Evolutionary conservation across 148 eudicot species (phyloP).

Genomic region (Tetragonia tetragonoides): DNA sequence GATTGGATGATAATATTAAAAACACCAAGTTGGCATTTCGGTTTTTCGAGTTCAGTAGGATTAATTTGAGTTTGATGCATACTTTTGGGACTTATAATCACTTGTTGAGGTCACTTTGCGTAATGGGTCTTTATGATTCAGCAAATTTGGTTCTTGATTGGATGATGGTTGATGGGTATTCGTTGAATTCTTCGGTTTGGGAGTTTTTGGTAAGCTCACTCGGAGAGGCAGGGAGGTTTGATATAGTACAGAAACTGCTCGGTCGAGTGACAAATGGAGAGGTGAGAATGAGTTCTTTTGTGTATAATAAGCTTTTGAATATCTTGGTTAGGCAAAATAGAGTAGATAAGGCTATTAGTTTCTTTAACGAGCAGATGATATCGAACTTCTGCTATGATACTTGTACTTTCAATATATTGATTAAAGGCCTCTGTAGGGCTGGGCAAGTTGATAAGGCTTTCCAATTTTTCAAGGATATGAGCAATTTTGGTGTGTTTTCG

Average conservation of each 20-base stretch:
- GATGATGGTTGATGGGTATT: conserved; percentile 63
- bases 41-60: conserved; percentile 52
- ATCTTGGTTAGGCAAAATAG: conserved; percentile 45
- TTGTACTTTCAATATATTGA: conserved; percentile 66
- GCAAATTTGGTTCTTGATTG: conserved; percentile 55
- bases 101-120: conserved; percentile 59
- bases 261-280: conserved; percentile 29
- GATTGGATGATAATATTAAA: conserved; percentile 28
- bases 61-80: conserved; percentile 51
- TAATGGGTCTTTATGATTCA: conserved; percentile 47
- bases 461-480: conserved; percentile 51
- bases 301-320: conserved; percentile 61
- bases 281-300: conserved; percentile 37
- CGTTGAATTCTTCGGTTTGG: conserved; percentile 32
- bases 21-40: conserved; percentile 60
- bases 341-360: conserved; percentile 62
- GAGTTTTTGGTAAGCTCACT: conserved; percentile 47
- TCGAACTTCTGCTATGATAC: conserved; percentile 43
- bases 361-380: conserved; percentile 52
- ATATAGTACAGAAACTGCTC: conserved; percentile 48
- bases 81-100: conserved; percentile 40
- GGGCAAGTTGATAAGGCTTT: conserved; percentile 55
- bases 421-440: conserved; percentile 64
- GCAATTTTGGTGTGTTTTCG: conserved; percentile 50
- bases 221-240: conserved; percentile 46